Evolutionary conservation across 164 flowering plant genomes (phyloP).

Genomic region (Annona cherimola): DNA sequence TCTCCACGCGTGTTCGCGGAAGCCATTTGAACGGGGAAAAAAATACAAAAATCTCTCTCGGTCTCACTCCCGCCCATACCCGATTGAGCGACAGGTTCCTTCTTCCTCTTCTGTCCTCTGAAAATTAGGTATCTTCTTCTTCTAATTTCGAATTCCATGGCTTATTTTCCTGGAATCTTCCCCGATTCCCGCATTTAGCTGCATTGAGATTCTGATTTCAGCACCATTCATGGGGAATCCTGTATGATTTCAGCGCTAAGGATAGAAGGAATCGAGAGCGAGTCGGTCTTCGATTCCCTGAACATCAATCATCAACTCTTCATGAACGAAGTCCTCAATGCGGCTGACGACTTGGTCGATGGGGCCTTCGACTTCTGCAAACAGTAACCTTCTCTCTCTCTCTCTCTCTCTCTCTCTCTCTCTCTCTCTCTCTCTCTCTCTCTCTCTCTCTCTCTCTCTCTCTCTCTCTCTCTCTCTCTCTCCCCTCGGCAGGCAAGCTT

Average conservation of each 20-base stretch:
- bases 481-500: slow-evolving; percentile 51
- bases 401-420: neutral
- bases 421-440: too few relatives aligned
- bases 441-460: too few relatives aligned
- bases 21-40: too few relatives aligned
- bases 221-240: neutral
- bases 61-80: too few relatives aligned
- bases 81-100: neutral
- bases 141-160: too few relatives aligned
- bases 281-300: slow-evolving; percentile 50
- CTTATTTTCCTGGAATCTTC: neutral
- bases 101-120: neutral
- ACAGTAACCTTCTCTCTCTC: slow-evolving; percentile 28
- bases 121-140: too few relatives aligned
- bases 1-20: too few relatives aligned
- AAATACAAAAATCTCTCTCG: too few relatives aligned
- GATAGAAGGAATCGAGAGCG: slow-evolving; percentile 63
- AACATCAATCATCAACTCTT: slow-evolving; percentile 73
- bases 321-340: slow-evolving; percentile 62
- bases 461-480: too few relatives aligned
- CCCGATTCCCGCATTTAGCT: neutral
- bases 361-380: slow-evolving; percentile 59
- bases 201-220: neutral
- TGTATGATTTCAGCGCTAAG: too few relatives aligned
- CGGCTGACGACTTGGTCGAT: slow-evolving; percentile 57